Conservation (phyloP, 768 basidiomycete genomes). For the Trametes villosa region DNA sequence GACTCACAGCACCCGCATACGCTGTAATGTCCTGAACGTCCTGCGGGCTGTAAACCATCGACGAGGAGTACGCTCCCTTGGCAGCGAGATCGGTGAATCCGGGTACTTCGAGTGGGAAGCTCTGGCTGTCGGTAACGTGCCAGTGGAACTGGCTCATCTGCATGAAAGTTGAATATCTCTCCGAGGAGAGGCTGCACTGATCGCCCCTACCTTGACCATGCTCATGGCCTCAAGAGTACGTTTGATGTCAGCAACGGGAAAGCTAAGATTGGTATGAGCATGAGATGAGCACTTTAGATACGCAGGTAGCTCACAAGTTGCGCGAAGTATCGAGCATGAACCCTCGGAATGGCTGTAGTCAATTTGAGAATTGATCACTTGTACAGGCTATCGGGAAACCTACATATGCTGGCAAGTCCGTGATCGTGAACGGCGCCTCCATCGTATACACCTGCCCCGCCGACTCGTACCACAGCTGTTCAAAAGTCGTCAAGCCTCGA, state of each 20-base stretch:
- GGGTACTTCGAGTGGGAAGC: conserved; percentile 48
- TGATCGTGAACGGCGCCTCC: conserved; percentile 59
- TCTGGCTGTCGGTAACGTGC: conserved; percentile 52
- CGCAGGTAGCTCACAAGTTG: conserved; percentile 46
- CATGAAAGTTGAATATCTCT: neutral
- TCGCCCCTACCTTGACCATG: conserved; percentile 50
- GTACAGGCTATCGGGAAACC: conserved; percentile 31
- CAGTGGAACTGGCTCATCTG: conserved; percentile 52
- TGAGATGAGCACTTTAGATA: neutral
- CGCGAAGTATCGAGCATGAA: conserved; percentile 81
- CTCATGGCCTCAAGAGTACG: conserved; percentile 78
- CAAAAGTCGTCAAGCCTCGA: conserved; percentile 75
- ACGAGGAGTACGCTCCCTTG: conserved; percentile 47
- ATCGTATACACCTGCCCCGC: conserved; percentile 48
- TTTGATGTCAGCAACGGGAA: conserved; percentile 64
- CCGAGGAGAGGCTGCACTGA: neutral
- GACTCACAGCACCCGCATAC: conserved; percentile 48
- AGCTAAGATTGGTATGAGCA: conserved; percentile 34
- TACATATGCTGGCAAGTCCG: conserved; percentile 68
- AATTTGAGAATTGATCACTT: too few species aligned
- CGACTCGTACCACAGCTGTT: conserved; percentile 62
- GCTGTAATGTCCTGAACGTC: conserved; percentile 45
- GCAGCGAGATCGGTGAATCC: conserved; percentile 41
- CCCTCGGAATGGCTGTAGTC: conserved; percentile 67
- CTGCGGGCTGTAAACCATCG: conserved; percentile 37